Percentiles rank a stretch among this genome's conserved stretches.
phyloP scores from a whole-genome alignment of 352 stramenopile genomes.

The Thalassiosira ordinaria region DNA sequence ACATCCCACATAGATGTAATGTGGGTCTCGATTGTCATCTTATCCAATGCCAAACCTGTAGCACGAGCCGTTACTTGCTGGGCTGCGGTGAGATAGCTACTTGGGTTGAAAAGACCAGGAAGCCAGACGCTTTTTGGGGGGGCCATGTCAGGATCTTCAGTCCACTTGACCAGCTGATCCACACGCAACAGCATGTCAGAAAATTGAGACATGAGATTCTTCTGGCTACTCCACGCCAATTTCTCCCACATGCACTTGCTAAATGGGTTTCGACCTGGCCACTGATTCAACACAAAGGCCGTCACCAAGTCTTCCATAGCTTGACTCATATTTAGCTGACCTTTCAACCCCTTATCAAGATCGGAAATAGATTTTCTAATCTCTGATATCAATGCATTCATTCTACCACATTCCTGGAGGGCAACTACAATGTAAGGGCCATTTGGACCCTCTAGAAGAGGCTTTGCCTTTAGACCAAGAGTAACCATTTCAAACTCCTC shows the following conservation, averaged over 20 bases:
- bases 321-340: conserved; percentile 97
- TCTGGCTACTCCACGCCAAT: conserved; percentile 91
- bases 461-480: conserved; percentile 95
- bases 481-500: conserved; percentile 94
- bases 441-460: conserved; percentile 90
- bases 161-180: conserved; percentile 95
- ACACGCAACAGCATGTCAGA: conserved; percentile 91
- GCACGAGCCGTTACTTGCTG: conserved; percentile 97
- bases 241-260: conserved; percentile 96
- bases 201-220: conserved; percentile 92
- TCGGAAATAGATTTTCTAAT: conserved; percentile 95
- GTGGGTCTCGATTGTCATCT: conserved; percentile 95
- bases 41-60: conserved; percentile 94
- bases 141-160: conserved; percentile 92
- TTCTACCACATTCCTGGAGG: conserved; percentile 95
- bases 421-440: conserved; percentile 94
- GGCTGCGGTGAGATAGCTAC: conserved; percentile 95
- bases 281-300: conserved; percentile 88
- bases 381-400: conserved; percentile 94
- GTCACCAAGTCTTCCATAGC: conserved; percentile 95
- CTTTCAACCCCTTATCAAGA: conserved; percentile 93
- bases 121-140: conserved; percentile 95
- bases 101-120: conserved; percentile 94
- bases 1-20: conserved; percentile 93
- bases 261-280: conserved; percentile 94